A percentile compares a stretch with the other conserved stretches of the same genome.
Conservation (phyloP, 306 rosid genomes). For the Begonia masoniana region DNA sequence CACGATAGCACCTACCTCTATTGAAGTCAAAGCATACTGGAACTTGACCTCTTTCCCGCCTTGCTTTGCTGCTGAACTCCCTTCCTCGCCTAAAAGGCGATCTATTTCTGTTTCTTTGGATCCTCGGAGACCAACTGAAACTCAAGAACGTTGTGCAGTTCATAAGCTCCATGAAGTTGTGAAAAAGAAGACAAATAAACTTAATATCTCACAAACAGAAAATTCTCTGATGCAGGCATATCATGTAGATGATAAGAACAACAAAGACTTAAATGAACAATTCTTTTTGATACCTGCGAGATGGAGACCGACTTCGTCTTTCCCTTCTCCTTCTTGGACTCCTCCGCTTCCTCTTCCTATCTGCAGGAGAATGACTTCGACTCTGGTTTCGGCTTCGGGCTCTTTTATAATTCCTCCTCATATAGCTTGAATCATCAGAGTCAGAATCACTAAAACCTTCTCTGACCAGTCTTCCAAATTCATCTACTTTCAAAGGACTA, state of each 20-base stretch:
- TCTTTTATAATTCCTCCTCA: conserved; percentile 32
- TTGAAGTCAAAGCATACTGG: conserved; percentile 55
- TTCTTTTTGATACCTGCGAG: conserved; percentile 54
- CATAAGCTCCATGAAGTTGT: no score
- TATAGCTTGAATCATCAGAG: conserved; percentile 44
- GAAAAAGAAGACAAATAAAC: no score
- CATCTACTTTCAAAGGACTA: conserved; percentile 48
- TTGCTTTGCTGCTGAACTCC: conserved; percentile 32
- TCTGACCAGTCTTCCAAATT: conserved; percentile 69
- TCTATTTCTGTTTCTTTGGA: conserved; percentile 73
- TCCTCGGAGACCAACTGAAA: conserved; percentile 69
- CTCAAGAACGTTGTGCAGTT: conserved; percentile 1
- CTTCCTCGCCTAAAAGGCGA: conserved; percentile 49
- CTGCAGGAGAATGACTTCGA: conserved; percentile 50
- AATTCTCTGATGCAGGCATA: background rate
- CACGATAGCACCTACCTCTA: conserved; percentile 73
- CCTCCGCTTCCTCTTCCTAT: conserved; percentile 48
- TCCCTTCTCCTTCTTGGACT: conserved; percentile 66
- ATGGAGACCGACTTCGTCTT: conserved; percentile 59
- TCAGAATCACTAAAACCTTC: conserved; percentile 66
- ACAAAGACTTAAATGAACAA: no score
- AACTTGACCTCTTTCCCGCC: conserved; percentile 40
- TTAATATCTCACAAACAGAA: conserved; percentile 6
- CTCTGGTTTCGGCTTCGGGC: conserved; percentile 61
- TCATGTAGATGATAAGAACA: no score